Conservation (phyloP, 352 stramenopile genomes). For the Pythium monospermum region DNA sequence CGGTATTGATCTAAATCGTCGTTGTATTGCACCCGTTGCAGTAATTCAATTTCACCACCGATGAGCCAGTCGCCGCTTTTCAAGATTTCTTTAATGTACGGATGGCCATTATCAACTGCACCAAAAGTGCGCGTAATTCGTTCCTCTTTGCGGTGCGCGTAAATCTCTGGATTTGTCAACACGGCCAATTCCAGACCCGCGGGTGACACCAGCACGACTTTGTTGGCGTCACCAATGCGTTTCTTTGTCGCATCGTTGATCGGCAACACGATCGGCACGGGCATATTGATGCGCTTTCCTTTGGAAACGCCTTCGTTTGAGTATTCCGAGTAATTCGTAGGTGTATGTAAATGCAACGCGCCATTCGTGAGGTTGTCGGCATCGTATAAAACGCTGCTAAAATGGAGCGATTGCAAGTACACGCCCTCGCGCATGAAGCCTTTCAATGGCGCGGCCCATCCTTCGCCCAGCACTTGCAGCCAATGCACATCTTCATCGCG, state of each 20-base stretch:
- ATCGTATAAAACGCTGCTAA: constrained; percentile 96
- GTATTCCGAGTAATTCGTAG: constrained; percentile 93
- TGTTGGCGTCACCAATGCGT: constrained; percentile 68
- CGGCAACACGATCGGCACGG: constrained; percentile 96
- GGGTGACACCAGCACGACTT: constrained; percentile 92
- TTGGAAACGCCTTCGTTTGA: constrained; percentile 73
- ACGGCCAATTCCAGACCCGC: constrained; percentile 93
- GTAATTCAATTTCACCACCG: constrained; percentile 94
- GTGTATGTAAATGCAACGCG: constrained; percentile 64
- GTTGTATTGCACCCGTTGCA: constrained; percentile 95
- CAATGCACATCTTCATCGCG: constrained; percentile 98
- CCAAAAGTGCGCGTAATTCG: constrained; percentile 97
- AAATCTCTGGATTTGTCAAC: constrained; percentile 94
- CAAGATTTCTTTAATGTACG: constrained; percentile 96
- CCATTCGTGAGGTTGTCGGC: constrained; percentile 93
- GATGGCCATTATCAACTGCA: constrained; percentile 94
- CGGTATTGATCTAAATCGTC: constrained; percentile 96
- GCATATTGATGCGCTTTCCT: constrained; percentile 92
- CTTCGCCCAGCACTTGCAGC: constrained; percentile 96
- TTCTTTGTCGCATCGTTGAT: constrained; percentile 92
- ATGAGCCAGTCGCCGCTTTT: constrained; percentile 94
- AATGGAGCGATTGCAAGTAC: constrained; percentile 96
- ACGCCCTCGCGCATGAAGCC: constrained; percentile 98
- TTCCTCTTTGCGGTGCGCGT: constrained; percentile 96
- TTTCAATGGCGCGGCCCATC: constrained; percentile 93